phyloP scores from a whole-genome alignment of 345 rosid genomes.

The Laguncularia racemosa region DNA sequence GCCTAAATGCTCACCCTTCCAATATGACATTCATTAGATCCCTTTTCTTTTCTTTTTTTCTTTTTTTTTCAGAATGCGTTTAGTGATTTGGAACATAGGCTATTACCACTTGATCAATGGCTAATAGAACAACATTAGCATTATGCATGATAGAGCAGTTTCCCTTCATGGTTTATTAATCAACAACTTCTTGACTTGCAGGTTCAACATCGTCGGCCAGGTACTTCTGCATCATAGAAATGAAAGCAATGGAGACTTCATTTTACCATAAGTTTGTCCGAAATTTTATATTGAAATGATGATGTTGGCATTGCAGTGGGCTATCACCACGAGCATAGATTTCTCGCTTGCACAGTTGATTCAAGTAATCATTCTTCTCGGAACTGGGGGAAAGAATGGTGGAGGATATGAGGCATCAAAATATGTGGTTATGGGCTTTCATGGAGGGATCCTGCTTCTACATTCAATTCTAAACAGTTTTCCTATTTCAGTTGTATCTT shows the following conservation, averaged over 20 bases:
- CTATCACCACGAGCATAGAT: slow-evolving; percentile 66
- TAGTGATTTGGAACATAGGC: too few relatives aligned
- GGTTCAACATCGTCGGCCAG: slow-evolving; percentile 99
- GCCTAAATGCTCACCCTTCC: too few relatives aligned
- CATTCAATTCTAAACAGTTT: slow-evolving; percentile 79
- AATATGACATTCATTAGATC: too few relatives aligned
- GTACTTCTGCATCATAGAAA: slow-evolving; percentile 20
- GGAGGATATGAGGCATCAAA: slow-evolving; percentile 87
- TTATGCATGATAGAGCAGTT: too few relatives aligned
- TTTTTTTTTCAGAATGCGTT: too few relatives aligned
- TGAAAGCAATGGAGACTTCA: background rate
- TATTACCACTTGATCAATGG: too few relatives aligned
- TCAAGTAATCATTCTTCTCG: slow-evolving; percentile 70
- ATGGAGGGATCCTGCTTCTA: slow-evolving; percentile 64
- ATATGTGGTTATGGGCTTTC: slow-evolving; percentile 62
- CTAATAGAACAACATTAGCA: too few relatives aligned
- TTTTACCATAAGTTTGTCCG: background rate
- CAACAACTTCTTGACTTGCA: slow-evolving; percentile 24
- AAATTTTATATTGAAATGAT: background rate
- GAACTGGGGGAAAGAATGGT: slow-evolving; percentile 90
- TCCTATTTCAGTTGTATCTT: slow-evolving; percentile 71
- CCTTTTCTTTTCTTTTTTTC: too few relatives aligned
- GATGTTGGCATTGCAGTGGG: slow-evolving; percentile 65
- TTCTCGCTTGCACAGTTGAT: slow-evolving; percentile 60
- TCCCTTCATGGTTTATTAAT: too few relatives aligned